Conservation (phyloP, 2,329 filamentous ascomycete species). For the Colletotrichum graminicola region DNA sequence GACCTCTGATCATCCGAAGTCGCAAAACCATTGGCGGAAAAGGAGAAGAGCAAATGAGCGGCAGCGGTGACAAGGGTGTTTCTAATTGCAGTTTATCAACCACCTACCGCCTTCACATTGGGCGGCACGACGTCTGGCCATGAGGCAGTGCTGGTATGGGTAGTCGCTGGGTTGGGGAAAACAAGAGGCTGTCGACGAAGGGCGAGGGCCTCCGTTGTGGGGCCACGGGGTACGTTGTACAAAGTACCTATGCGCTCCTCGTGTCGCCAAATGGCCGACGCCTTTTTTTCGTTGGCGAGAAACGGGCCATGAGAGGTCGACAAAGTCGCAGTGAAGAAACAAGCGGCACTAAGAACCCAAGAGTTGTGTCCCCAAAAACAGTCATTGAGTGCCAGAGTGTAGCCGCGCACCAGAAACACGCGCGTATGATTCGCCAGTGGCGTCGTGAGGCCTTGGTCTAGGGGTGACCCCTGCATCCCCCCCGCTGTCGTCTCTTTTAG, state of each 20-base stretch:
- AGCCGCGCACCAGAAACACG: conserved; percentile 41
- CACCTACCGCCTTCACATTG: conserved; percentile 6
- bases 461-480: conserved; percentile 33
- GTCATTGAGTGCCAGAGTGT: conserved; percentile 34
- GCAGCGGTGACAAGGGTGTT: neutral
- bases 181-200: conserved; percentile 51
- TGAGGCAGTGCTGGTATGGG: conserved; percentile 50
- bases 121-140: conserved; percentile 28
- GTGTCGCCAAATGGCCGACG: neutral
- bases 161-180: conserved; percentile 42
- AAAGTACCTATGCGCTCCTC: neutral
- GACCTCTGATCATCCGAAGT: neutral
- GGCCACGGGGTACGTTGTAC: neutral
- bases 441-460: conserved; percentile 10
- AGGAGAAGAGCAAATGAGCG: neutral
- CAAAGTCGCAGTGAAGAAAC: conserved; percentile 25
- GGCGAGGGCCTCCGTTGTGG: conserved; percentile 46
- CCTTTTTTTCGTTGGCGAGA: neutral
- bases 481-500: conserved; percentile 27
- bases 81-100: neutral
- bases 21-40: neutral
- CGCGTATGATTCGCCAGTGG: conserved; percentile 38
- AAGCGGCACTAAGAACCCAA: conserved; percentile 1
- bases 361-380: neutral
- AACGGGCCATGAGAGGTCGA: conserved; percentile 8